Percentiles rank a stretch among this genome's conserved stretches.
Conservation (phyloP, 2,329 filamentous ascomycete species). For the Proliferodiscus dingleyae region DNA sequence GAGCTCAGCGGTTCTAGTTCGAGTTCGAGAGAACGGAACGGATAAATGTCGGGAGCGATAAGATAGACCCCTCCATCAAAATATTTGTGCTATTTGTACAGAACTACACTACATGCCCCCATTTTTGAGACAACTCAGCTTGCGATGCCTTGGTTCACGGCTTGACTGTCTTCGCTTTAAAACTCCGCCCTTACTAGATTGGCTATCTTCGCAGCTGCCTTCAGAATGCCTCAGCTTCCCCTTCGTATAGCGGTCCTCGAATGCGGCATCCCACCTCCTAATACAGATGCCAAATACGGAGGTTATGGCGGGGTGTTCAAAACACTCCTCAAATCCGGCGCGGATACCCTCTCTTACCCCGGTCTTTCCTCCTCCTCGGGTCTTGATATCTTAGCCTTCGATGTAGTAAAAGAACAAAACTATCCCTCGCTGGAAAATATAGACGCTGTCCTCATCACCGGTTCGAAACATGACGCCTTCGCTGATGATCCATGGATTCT, state of each 20-base stretch:
- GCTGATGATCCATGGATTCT: constrained; percentile 72
- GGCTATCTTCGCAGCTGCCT: no score
- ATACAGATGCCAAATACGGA: constrained; percentile 60
- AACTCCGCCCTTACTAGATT: no score
- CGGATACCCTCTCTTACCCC: constrained; percentile 40
- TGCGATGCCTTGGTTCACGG: no score
- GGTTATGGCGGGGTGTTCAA: constrained; percentile 70
- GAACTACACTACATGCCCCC: no score
- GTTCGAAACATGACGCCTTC: constrained; percentile 69
- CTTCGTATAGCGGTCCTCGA: constrained; percentile 71
- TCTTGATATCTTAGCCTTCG: constrained; percentile 36
- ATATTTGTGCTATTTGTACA: no score
- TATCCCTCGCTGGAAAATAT: constrained; percentile 72
- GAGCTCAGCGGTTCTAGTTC: no score
- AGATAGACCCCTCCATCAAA: no score
- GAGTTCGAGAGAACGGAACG: no score
- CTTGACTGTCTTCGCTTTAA: no score
- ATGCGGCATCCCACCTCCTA: constrained; percentile 71
- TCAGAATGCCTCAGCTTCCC: constrained; percentile 25
- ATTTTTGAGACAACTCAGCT: no score
- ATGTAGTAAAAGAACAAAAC: constrained; percentile 47
- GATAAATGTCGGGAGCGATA: no score
- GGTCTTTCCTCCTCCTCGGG: constrained; percentile 35
- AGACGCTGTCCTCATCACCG: constrained; percentile 80
- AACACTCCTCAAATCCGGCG: constrained; percentile 51